Percentiles rank a stretch among this genome's conserved stretches.
phyloP scores from a whole-genome alignment of 768 basidiomycete genomes.

The Collybiopsis confluens region DNA sequence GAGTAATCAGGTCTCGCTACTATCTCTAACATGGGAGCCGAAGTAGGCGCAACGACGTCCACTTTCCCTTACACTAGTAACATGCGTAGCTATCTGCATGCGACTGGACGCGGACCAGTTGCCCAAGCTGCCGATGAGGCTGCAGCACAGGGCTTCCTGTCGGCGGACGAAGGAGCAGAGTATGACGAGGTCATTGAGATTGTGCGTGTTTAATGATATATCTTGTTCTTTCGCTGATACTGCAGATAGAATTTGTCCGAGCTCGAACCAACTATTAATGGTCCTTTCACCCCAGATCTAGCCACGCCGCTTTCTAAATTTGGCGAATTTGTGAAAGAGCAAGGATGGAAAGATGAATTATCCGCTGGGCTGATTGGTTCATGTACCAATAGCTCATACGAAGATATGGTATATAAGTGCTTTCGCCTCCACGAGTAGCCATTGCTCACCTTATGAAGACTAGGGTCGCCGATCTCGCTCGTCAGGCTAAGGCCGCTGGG shows the following conservation, averaged over 20 bases:
- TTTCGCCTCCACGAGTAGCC: neutral
- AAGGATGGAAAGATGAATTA: slow-evolving; percentile 92
- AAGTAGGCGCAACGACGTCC: slow-evolving; percentile 99
- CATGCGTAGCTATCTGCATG: slow-evolving; percentile 87
- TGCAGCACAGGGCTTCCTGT: slow-evolving; percentile 70
- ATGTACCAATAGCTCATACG: slow-evolving; percentile 99
- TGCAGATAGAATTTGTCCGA: slow-evolving; percentile 71
- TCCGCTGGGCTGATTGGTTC: slow-evolving; percentile 93
- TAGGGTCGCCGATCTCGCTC: slow-evolving; percentile 84
- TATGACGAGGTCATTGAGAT: slow-evolving; percentile 96
- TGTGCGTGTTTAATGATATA: slow-evolving; percentile 40
- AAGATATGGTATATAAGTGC: slow-evolving; percentile 68
- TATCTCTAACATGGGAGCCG: slow-evolving; percentile 98
- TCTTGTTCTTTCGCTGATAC: slow-evolving; percentile 2
- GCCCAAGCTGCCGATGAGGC: slow-evolving; percentile 86
- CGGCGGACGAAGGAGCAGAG: slow-evolving; percentile 81
- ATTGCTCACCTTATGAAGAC: slow-evolving; percentile 45
- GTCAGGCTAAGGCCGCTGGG: slow-evolving; percentile 83
- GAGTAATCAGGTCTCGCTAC: slow-evolving; percentile 71
- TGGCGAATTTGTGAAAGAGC: slow-evolving; percentile 68
- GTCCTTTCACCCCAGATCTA: slow-evolving; percentile 96
- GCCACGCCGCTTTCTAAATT: slow-evolving; percentile 93
- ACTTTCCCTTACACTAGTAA: slow-evolving; percentile 92
- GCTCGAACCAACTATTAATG: slow-evolving; percentile 90
- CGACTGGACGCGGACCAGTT: slow-evolving; percentile 84